Evolutionary conservation across 768 basidiomycete species (phyloP).

Genomic region (Strobilomyces dryophilus): DNA sequence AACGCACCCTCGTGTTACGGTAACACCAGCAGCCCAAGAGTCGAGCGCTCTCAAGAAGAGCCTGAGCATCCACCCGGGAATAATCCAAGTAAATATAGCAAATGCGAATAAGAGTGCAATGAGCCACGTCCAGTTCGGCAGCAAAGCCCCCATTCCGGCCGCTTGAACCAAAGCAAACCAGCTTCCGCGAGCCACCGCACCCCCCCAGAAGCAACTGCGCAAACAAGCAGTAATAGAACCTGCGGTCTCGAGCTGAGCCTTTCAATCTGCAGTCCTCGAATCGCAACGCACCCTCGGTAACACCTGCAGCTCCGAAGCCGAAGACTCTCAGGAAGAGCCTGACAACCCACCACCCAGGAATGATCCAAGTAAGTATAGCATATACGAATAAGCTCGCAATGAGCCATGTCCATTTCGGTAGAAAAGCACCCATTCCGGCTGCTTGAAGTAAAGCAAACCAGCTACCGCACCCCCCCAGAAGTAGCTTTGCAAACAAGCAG

Average conservation of each 20-base stretch:
- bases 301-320: constrained; percentile 14
- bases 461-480: neutral
- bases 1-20: constrained; percentile 10
- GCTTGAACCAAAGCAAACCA: neutral
- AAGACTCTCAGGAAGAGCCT: constrained; percentile 3
- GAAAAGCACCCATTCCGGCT: neutral
- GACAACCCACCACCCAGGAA: constrained; percentile 12
- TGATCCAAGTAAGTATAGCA: constrained; percentile 1
- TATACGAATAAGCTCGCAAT: too few species aligned
- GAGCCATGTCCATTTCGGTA: neutral
- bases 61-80: constrained; percentile 12
- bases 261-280: constrained; percentile 27
- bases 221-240: neutral
- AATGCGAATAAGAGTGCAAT: too few species aligned
- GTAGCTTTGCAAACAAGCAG: neutral
- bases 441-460: neutral
- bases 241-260: neutral
- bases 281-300: constrained; percentile 2
- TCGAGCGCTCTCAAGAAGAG: constrained; percentile 8
- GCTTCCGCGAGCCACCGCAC: neutral
- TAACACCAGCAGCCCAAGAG: constrained; percentile 10
- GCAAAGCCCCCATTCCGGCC: neutral
- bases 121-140: neutral
- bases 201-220: neutral
- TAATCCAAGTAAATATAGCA: constrained; percentile 1